Base-by-base conservation (phyloP, 768 basidiomycete genomes). In the Royoungia palumana region DNA sequence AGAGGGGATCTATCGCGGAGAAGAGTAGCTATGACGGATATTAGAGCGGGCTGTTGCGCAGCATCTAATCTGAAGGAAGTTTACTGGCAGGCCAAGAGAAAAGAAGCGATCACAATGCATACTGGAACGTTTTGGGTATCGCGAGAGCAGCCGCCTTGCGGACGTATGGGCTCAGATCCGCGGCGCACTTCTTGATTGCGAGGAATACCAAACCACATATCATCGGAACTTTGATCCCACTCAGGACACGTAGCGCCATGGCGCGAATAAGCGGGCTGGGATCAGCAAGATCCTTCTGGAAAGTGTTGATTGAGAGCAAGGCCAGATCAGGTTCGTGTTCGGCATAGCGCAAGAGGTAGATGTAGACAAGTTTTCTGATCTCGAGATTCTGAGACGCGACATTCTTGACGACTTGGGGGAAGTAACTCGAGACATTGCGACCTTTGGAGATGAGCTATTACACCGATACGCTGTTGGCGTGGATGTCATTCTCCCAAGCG, bases 401-500 rank as follows among this genome's bases (percentile, higher is more conserved):
- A 59, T 94, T 94, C 75, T 94, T 97, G 60, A 97, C 94, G 22
- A 99, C 96, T 62, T 89, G 89, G 5, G 96, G 89, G 62, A 98
- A 98, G 78, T 93, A 94, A 52, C 86, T 81, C 21, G 94, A 87
- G 55, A 96, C 90, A 56, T 92, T 87, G 46, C 90, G 85, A 41
- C 86, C 85, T 73, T 95, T 94, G 34, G 90, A 93, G 46, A 95
- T 94, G 68, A 95, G 80, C 91, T 94, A 62, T 49, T 46, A 35
- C 32, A 45, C 44, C 28, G 47, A 43, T 32, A 28, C 14, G 20
- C 25, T 41, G 51, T 41, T 19, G 35, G 43, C 38, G 27, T 25
- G 13, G 41, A 47, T 24, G 13, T n/a, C 19, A 39, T 30, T 47
- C 24, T 17, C 40, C 24, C 24, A 38, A 19, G 22, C 11, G 34